Percentiles rank a stretch among this genome's conserved stretches.
Conservation (phyloP, 768 basidiomycete genomes). For the Tricholoma sp. region DNA sequence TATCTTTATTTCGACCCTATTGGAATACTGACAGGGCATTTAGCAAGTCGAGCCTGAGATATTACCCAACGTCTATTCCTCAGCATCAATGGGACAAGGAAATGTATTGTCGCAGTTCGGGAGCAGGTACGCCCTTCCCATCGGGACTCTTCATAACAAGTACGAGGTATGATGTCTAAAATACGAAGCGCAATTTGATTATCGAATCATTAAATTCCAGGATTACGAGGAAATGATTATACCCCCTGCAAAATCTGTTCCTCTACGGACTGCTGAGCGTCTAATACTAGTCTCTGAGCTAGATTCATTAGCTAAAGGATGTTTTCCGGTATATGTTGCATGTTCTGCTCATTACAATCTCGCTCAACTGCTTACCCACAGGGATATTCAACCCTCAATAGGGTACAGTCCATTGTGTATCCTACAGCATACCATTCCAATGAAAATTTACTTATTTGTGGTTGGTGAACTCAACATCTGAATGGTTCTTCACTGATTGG, state of each 20-base stretch:
- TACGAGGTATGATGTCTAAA: conserved; percentile 48
- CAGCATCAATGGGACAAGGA: conserved; percentile 51
- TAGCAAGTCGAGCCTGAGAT: conserved; percentile 54
- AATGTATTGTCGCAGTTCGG: conserved; percentile 70
- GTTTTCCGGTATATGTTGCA: conserved; percentile 62
- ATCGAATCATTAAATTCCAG: conserved; percentile 31
- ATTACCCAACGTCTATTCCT: conserved; percentile 87
- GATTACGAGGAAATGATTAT: conserved; percentile 86
- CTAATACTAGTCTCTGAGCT: conserved; percentile 69
- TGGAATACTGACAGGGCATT: not conserved
- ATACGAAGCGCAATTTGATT: not conserved
- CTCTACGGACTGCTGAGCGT: conserved; percentile 66
- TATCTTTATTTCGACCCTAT: not conserved
- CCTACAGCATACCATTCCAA: conserved; percentile 92
- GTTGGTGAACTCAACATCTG: conserved; percentile 33
- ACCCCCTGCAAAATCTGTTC: conserved; percentile 78
- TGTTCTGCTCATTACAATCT: not conserved
- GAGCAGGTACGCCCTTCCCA: conserved; percentile 73
- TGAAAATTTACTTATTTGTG: conserved; percentile 94
- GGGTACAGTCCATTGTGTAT: conserved; percentile 94
- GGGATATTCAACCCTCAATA: conserved; percentile 85
- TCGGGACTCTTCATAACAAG: conserved; percentile 69
- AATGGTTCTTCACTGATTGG: not conserved
- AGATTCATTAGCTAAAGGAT: conserved; percentile 71
- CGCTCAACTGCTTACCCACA: conserved; percentile 21